These are phyloP conservation scores for Neocucurbitaria cava DNA, from an alignment of 2,329 filamentous ascomycete species.

Conservation along the genomic window DNA sequence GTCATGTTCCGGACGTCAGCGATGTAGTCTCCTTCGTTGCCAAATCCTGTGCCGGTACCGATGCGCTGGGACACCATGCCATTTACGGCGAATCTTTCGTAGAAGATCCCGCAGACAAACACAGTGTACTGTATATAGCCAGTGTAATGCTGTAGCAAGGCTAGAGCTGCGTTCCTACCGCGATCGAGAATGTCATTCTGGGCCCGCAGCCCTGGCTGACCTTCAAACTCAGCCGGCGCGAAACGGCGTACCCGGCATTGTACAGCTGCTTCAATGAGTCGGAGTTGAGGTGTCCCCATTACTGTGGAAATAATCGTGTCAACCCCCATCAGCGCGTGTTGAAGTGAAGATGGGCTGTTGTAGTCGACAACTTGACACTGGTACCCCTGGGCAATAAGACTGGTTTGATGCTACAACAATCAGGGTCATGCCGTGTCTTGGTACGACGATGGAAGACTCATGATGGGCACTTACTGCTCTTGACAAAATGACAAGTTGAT, in stretches of 20 bases:
- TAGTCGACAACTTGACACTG: constrained; percentile 77
- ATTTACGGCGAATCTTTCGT: constrained; percentile 74
- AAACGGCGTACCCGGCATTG: constrained; percentile 70
- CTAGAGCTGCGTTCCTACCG: constrained; percentile 63
- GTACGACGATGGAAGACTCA: background rate
- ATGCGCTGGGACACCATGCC: constrained; percentile 68
- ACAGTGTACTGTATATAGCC: constrained; percentile 70
- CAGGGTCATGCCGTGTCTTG: constrained; percentile 14
- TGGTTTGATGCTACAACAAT: constrained; percentile 58
- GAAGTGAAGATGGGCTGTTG: constrained; percentile 62
- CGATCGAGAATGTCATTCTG: constrained; percentile 67
- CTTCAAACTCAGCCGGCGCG: constrained; percentile 79
- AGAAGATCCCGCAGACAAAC: constrained; percentile 77
- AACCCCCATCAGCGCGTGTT: constrained; percentile 72
- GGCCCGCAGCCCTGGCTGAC: constrained; percentile 63
- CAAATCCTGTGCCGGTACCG: constrained; percentile 62
- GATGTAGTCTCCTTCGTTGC: constrained; percentile 69
- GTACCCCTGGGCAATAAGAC: constrained; percentile 63
- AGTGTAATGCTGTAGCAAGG: constrained; percentile 63
- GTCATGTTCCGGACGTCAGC: constrained; percentile 65
- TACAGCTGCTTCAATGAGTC: constrained; percentile 75
- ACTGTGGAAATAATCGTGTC: constrained; percentile 80
- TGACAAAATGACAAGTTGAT: constrained; percentile 75
- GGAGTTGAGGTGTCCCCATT: constrained; percentile 69
- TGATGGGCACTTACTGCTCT: constrained; percentile 59